A percentile compares a stretch with the other conserved stretches of the same genome.
phyloP scores from a whole-genome alignment of 768 basidiomycete species.

The Mycena belliarum region DNA sequence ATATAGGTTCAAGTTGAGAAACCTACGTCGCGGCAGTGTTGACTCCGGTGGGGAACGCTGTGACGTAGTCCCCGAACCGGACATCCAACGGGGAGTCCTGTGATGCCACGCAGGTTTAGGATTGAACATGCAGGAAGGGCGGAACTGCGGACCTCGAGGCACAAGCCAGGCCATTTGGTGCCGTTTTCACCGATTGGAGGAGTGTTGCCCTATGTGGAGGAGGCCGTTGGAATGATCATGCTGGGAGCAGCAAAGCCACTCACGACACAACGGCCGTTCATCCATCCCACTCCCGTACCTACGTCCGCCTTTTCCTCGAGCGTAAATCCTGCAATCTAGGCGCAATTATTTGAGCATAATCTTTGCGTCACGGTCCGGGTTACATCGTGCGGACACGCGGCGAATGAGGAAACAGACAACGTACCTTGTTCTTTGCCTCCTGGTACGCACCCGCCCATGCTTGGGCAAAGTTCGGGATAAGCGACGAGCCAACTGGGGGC shows the following conservation, averaged over 20 bases:
- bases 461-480: slow-evolving; percentile 48
- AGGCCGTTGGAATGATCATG: neutral
- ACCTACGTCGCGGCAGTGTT: slow-evolving; percentile 80
- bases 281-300: slow-evolving; percentile 70
- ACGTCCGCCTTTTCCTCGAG: slow-evolving; percentile 67
- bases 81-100: slow-evolving; percentile 68
- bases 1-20: neutral
- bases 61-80: slow-evolving; percentile 70
- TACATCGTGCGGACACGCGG: neutral
- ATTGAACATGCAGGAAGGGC: neutral
- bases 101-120: neutral
- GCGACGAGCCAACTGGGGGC: slow-evolving; percentile 45
- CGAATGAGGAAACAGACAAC: slow-evolving; percentile 18
- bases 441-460: slow-evolving; percentile 62
- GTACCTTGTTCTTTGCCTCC: slow-evolving; percentile 59
- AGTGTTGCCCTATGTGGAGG: slow-evolving; percentile 51
- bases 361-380: neutral
- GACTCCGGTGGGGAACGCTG: slow-evolving; percentile 82
- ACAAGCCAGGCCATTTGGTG: slow-evolving; percentile 66
- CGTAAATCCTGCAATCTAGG: slow-evolving; percentile 48
- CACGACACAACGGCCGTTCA: slow-evolving; percentile 66
- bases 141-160: slow-evolving; percentile 54
- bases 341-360: too few relatives aligned
- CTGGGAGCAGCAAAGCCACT: slow-evolving; percentile 22
- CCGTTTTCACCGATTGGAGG: slow-evolving; percentile 44